Evolutionary conservation across 768 basidiomycete genomes (phyloP).

Genomic region (Asterophora parasitica): DNA sequence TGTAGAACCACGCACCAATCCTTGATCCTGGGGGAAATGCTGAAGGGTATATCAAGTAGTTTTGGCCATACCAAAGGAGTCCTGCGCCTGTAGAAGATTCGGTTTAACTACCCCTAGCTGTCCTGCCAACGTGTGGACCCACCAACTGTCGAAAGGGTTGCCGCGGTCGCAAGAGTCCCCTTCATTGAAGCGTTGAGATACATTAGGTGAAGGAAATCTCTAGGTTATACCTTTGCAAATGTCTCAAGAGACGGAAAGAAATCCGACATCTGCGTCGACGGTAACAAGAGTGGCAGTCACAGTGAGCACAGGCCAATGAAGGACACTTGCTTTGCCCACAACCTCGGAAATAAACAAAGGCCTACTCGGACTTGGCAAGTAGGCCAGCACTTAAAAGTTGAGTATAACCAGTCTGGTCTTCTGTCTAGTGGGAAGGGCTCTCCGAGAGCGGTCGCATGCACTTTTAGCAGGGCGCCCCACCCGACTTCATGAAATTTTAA

Average conservation of each 20-base stretch:
- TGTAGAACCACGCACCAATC: conserved; percentile 40
- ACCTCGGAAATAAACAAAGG: too few species aligned
- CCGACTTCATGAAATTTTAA: too few species aligned
- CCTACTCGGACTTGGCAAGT: too few species aligned
- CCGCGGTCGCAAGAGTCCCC: conserved; percentile 54
- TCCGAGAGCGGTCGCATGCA: too few species aligned
- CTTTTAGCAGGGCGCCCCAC: too few species aligned
- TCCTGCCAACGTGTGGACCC: conserved; percentile 29
- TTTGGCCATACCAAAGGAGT: conserved; percentile 82
- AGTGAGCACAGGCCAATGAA: not conserved
- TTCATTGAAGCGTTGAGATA: conserved; percentile 15
- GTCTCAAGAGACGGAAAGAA: conserved; percentile 39
- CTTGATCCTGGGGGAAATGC: conserved; percentile 76
- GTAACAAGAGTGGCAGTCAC: not conserved
- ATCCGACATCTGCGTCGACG: not conserved
- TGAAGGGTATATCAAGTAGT: conserved; percentile 87
- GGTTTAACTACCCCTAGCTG: conserved; percentile 9
- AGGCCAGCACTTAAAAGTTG: too few species aligned
- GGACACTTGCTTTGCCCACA: not conserved
- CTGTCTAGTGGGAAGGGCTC: too few species aligned
- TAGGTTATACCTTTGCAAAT: conserved; percentile 44
- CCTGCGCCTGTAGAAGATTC: conserved; percentile 47
- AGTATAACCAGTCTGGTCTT: too few species aligned
- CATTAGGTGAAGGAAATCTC: not conserved
- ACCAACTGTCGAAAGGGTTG: conserved; percentile 56